Conservation (phyloP, 2,329 filamentous ascomycete species). For the Orbilia ellipsospora region DNA sequence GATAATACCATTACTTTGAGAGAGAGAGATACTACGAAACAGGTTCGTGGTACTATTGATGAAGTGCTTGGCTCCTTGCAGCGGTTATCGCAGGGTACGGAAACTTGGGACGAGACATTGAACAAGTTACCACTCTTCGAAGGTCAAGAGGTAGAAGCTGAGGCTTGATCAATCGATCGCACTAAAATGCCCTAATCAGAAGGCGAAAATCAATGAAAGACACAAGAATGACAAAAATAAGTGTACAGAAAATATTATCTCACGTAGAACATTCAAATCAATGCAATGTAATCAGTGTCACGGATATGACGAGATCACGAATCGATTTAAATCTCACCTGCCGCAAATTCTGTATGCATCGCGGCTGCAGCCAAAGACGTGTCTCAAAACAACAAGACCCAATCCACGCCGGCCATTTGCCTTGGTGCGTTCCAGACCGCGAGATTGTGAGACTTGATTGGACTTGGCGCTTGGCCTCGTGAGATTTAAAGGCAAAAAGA, state of each 20-base stretch:
- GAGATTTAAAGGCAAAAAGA: slow-evolving; percentile 35
- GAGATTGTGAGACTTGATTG: slow-evolving; percentile 15
- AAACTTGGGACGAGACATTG: slow-evolving; percentile 77
- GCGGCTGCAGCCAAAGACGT: not conserved
- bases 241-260: too few relatives aligned
- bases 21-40: slow-evolving; percentile 89
- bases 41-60: slow-evolving; percentile 85
- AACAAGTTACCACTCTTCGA: slow-evolving; percentile 85
- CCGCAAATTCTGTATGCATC: too few relatives aligned
- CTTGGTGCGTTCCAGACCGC: not conserved
- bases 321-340: too few relatives aligned
- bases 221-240: too few relatives aligned
- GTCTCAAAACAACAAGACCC: too few relatives aligned
- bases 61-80: slow-evolving; percentile 81
- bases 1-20: slow-evolving; percentile 87
- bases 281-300: too few relatives aligned
- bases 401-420: not conserved
- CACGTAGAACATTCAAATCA: too few relatives aligned
- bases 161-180: not conserved
- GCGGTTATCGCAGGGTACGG: slow-evolving; percentile 71
- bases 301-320: too few relatives aligned
- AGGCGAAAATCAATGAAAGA: too few relatives aligned
- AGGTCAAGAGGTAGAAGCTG: slow-evolving; percentile 73
- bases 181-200: not conserved
- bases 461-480: slow-evolving; percentile 46